Evolutionary conservation across 2,329 filamentous ascomycete species (phyloP), one percentile per base, ranked within the genome.

Genomic region (Pseudogymnoascus sp.): DNA sequence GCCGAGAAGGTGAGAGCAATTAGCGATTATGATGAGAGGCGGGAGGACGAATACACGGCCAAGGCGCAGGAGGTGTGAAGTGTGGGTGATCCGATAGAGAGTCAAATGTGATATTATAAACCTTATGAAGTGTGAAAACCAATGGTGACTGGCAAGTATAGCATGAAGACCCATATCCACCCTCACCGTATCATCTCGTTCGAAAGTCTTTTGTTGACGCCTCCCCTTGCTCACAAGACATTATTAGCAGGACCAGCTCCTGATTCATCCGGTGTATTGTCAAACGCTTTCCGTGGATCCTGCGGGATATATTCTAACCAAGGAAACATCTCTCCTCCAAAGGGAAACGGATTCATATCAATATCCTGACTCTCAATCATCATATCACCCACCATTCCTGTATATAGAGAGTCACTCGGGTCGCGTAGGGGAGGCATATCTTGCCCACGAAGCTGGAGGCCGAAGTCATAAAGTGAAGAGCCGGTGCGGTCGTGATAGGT

Each of bases 301-400:
- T 81, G 82, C 0, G 88, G 87, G 5, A 91, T 76, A 65, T 89
- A 90, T 69, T 91, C 89, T 10, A 92, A 77, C 87, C 89, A 93
- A 0, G 86, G 85, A 79, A 89, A 84, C 75, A 90, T 83, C 47
- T 90, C 87, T 14, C 85, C 82, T 1, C 85, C 86, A 47, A 47
- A 47, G 14, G 42, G 8, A 16, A 92, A 75, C 4, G 83, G 77
- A 23, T 83, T 84, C 79, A 93, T 88, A 67, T 93, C 88, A 36
- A 93, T 85, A 67, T 93, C 88, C 67, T 90, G 88, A 65, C 85
- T 88, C 71, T 91, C 86, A 67, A 93, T 90, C 66, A 89, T 86
- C 75, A 92, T 87, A 67, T 77, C 76, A 57, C 72, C 65, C 21
- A 47, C 4, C 21, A 47, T 47, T 4, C 42, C 42, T 12, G 42